A percentile compares a stretch with the other conserved stretches of the same genome.
phyloP scores from a whole-genome alignment of 2,329 filamentous ascomycete species.

The Fusarium burgessii region DNA sequence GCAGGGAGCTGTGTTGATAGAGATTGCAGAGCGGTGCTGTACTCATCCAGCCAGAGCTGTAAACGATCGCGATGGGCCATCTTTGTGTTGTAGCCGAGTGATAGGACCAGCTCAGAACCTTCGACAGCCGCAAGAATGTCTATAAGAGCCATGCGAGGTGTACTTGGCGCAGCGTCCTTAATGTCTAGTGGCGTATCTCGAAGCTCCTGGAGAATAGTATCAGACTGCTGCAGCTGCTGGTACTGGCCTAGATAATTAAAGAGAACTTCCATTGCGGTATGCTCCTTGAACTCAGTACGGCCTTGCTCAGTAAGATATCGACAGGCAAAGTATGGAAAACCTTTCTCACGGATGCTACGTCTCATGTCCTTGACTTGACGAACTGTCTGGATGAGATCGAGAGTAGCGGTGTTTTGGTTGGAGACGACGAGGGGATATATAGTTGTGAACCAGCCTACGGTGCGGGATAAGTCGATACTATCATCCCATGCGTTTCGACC shows the following conservation, averaged over 20 bases:
- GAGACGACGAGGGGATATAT: background rate
- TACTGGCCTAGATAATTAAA: background rate
- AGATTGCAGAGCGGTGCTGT: background rate
- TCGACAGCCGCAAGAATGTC: background rate
- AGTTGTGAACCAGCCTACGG: background rate
- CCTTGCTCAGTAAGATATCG: background rate
- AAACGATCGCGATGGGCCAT: background rate
- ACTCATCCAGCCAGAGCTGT: background rate
- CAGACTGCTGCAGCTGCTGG: background rate
- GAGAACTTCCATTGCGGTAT: background rate
- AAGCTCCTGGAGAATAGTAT: background rate
- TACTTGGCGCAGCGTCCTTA: background rate
- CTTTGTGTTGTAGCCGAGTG: background rate
- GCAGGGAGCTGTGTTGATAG: background rate
- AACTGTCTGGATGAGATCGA: background rate
- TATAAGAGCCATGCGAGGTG: background rate
- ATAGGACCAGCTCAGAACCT: background rate
- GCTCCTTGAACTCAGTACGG: background rate
- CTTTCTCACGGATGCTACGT: background rate
- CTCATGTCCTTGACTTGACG: background rate
- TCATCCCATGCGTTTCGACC: constrained; percentile 1
- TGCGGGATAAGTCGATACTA: background rate
- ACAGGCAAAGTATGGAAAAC: background rate
- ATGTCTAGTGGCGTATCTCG: background rate
- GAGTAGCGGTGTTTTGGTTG: background rate